These are phyloP conservation scores for Pseudocercospora macadamiae DNA, from an alignment of 2,329 filamentous ascomycete species.

Conservation along the genomic window DNA sequence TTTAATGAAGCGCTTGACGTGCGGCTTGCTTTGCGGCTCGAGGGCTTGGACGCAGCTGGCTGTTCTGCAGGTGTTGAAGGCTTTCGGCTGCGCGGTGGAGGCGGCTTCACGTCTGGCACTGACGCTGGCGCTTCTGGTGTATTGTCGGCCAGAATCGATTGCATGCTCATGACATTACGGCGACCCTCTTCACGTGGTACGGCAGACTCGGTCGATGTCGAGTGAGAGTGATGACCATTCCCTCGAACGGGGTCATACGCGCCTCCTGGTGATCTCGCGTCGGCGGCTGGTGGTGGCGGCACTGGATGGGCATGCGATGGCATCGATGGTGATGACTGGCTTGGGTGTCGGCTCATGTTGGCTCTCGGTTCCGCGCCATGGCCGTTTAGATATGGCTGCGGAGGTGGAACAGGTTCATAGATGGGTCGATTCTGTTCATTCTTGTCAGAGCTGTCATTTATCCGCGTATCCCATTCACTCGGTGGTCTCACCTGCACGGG, in stretches of 20 bases:
- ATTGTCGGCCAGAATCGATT: slow-evolving; percentile 65
- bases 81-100: slow-evolving; percentile 11
- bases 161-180: slow-evolving; percentile 94
- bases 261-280: slow-evolving; percentile 42
- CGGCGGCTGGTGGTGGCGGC: slow-evolving; percentile 29
- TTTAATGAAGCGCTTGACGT: slow-evolving; percentile 34
- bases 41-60: slow-evolving; percentile 21
- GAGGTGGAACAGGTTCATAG: slow-evolving; percentile 26
- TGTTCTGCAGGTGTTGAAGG: slow-evolving; percentile 11
- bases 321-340: slow-evolving; percentile 30
- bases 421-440: slow-evolving; percentile 25
- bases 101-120: slow-evolving; percentile 4
- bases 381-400: slow-evolving; percentile 31
- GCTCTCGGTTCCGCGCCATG: slow-evolving; percentile 25
- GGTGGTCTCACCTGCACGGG: slow-evolving; percentile 31
- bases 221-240: slow-evolving; percentile 33
- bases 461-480: not conserved
- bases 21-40: slow-evolving; percentile 31
- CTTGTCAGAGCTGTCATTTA: slow-evolving; percentile 3
- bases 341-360: slow-evolving; percentile 28
- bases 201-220: slow-evolving; percentile 29
- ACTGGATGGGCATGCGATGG: slow-evolving; percentile 33
- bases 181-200: slow-evolving; percentile 71
- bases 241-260: slow-evolving; percentile 32
- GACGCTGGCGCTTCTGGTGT: slow-evolving; percentile 19